These are phyloP conservation scores for Saussurea involucrata DNA, from an alignment of 129 eudicot species.

Conservation along the genomic window DNA sequence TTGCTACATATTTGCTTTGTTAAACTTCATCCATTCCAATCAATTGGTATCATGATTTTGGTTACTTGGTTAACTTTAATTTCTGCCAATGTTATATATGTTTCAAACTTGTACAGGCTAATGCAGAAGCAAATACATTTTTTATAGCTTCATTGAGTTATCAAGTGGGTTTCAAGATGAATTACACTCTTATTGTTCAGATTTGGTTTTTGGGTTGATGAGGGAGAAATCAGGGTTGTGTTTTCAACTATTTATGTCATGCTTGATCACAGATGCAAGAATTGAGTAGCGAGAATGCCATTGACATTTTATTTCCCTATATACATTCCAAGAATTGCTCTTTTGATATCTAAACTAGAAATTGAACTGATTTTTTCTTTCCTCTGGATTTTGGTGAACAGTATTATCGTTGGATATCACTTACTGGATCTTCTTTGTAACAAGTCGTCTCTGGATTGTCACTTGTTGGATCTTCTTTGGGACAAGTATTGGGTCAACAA, in stretches of 20 bases:
- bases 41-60: not conserved
- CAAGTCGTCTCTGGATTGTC: no score
- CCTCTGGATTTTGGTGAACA: no score
- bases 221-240: not conserved
- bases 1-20: not conserved
- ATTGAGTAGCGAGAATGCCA: not conserved
- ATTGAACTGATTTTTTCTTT: no score
- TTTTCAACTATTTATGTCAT: not conserved
- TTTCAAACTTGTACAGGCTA: slow-evolving; percentile 29
- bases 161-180: slow-evolving; percentile 47
- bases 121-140: slow-evolving; percentile 61
- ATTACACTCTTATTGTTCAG: slow-evolving; percentile 16
- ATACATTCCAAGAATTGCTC: no score
- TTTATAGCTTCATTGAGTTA: slow-evolving; percentile 45
- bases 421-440: no score
- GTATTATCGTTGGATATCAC: no score
- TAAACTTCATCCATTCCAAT: not conserved
- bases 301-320: no score
- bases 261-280: not conserved
- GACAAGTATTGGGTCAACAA: no score
- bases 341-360: no score
- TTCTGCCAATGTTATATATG: not conserved
- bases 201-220: not conserved
- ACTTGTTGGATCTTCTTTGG: no score
- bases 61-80: not conserved